Evolutionary conservation across 2,329 filamentous ascomycete species (phyloP).

Genomic region (Trichoderma oligosporum): DNA sequence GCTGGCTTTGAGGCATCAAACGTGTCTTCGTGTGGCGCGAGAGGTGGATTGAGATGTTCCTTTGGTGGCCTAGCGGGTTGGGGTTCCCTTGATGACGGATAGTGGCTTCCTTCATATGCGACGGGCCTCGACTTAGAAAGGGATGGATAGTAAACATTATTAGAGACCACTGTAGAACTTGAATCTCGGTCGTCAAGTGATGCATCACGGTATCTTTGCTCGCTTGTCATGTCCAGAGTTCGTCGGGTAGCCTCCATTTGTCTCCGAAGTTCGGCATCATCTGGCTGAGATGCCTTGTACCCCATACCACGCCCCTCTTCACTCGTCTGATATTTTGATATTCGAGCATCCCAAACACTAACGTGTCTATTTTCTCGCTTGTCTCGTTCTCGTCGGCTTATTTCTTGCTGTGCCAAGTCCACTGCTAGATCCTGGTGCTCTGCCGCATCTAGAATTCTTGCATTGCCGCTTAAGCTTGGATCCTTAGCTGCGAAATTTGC

Average conservation of each 20-base stretch:
- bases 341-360: conserved; percentile 48
- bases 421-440: conserved; percentile 74
- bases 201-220: conserved; percentile 24
- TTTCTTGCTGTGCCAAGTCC: conserved; percentile 68
- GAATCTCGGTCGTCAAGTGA: conserved; percentile 26
- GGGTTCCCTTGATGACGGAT: conserved; percentile 22
- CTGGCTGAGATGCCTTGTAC: conserved; percentile 18
- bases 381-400: conserved; percentile 61
- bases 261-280: conserved; percentile 44
- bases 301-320: not conserved
- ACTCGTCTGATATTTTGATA: conserved; percentile 13
- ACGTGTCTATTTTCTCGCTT: conserved; percentile 55
- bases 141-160: conserved; percentile 53
- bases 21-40: conserved; percentile 2
- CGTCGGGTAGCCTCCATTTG: conserved; percentile 54
- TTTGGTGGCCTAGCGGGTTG: conserved; percentile 37
- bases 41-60: conserved; percentile 22
- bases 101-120: conserved; percentile 33
- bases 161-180: conserved; percentile 28
- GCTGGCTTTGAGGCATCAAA: conserved; percentile 21
- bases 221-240: conserved; percentile 39
- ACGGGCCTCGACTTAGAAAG: conserved; percentile 51
- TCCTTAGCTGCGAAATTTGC: conserved; percentile 53
- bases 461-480: conserved; percentile 55
- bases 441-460: conserved; percentile 62